phyloP scores from a whole-genome alignment of 176 grass and related monocot genomes.

The barley (Hordeum vulgare) region DNA sequence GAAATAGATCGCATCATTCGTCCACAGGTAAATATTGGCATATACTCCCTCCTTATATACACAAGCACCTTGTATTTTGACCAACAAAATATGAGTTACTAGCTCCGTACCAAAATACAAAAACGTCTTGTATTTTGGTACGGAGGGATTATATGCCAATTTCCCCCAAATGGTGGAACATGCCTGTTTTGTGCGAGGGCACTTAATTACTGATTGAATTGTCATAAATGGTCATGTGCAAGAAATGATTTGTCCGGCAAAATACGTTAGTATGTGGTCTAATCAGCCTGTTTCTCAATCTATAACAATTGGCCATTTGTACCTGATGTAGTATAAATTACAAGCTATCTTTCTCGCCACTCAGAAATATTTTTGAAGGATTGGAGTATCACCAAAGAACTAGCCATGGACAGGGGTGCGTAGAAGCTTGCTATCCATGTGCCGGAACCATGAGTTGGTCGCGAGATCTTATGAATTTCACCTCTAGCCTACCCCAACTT shows the following conservation, averaged over 20 bases:
- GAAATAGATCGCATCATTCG: conserved; percentile 90
- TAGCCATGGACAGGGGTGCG: too few relatives aligned
- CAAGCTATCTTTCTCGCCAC: background rate
- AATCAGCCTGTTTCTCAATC: background rate
- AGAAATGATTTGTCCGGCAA: background rate
- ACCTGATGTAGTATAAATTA: background rate
- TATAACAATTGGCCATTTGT: background rate
- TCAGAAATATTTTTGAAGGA: background rate
- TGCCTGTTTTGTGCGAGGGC: background rate
- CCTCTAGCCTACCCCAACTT: too few relatives aligned
- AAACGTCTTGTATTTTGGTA: too few relatives aligned
- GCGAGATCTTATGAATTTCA: too few relatives aligned
- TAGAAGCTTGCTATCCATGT: too few relatives aligned
- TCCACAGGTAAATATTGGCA: conserved; percentile 49
- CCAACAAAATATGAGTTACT: too few relatives aligned
- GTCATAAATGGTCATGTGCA: background rate
- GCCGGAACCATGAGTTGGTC: too few relatives aligned
- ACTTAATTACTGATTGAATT: background rate
- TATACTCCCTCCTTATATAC: background rate
- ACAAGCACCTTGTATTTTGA: too few relatives aligned
- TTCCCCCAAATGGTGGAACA: background rate
- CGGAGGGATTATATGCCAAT: too few relatives aligned
- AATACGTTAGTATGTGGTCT: background rate
- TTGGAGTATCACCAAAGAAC: too few relatives aligned
- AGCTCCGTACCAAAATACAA: too few relatives aligned